Percentiles rank a stretch among this genome's conserved stretches.
Conservation (phyloP, 805 yeast genomes). For the Starmerella stellata region DNA sequence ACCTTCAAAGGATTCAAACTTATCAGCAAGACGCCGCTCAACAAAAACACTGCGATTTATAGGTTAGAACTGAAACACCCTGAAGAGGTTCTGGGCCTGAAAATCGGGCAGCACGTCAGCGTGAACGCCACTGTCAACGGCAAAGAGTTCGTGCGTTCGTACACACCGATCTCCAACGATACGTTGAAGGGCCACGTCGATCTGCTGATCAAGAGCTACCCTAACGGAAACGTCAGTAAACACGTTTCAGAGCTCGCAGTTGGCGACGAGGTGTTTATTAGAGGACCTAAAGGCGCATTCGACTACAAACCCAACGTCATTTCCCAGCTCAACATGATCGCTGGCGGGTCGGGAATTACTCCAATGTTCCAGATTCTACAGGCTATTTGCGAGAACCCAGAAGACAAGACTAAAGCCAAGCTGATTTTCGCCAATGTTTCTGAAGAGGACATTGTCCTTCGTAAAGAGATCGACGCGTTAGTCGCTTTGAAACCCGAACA, state of each 20-base stretch:
- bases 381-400: conserved; percentile 58
- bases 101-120: conserved; percentile 86
- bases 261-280: conserved; percentile 53
- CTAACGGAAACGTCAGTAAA: conserved; percentile 67
- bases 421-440: conserved; percentile 68
- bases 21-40: conserved; percentile 45
- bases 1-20: conserved; percentile 4
- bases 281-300: conserved; percentile 80
- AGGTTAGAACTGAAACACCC: conserved; percentile 66
- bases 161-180: conserved; percentile 66
- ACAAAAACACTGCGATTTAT: conserved; percentile 64
- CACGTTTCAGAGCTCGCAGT: conserved; percentile 50
- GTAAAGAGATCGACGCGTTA: conserved; percentile 57
- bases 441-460: conserved; percentile 63
- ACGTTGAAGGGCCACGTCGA: conserved; percentile 69
- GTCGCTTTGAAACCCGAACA: conserved; percentile 26
- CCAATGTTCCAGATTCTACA: conserved; percentile 77
- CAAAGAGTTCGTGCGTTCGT: conserved; percentile 66
- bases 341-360: conserved; percentile 93
- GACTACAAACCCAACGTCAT: conserved; percentile 66
- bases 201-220: conserved; percentile 65
- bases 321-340: conserved; percentile 65
- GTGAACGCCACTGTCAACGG: conserved; percentile 60
- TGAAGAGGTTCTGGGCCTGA: conserved; percentile 63
- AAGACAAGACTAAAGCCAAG: conserved; percentile 56